Percentiles rank a stretch among this genome's conserved stretches.
phyloP scores from a whole-genome alignment of 345 rosid genomes.

The Garcia nutans region DNA sequence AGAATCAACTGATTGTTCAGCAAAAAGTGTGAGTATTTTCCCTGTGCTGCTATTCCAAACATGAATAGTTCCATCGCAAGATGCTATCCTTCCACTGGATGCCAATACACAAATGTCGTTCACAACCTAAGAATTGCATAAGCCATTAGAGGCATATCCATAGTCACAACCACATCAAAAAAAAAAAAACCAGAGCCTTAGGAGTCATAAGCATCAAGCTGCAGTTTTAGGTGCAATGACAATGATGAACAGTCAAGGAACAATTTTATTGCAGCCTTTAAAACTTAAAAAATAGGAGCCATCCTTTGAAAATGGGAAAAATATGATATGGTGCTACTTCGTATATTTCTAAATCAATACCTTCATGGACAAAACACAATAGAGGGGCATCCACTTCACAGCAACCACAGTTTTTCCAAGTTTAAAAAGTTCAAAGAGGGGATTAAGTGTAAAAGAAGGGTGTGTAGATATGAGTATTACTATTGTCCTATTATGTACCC shows the following conservation, averaged over 20 bases:
- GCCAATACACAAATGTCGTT: slow-evolving; percentile 74
- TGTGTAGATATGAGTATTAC: neutral
- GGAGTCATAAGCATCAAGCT: neutral
- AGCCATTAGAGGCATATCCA: slow-evolving; percentile 30
- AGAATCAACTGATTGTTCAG: slow-evolving; percentile 63
- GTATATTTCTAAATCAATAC: neutral
- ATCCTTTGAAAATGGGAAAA: neutral
- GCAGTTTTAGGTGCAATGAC: neutral
- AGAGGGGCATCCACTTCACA: neutral
- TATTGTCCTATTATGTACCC: neutral
- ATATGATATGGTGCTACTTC: neutral
- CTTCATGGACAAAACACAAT: neutral
- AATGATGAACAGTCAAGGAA: neutral
- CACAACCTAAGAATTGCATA: slow-evolving; percentile 59
- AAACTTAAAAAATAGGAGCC: neutral
- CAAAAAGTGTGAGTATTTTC: slow-evolving; percentile 61
- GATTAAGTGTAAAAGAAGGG: neutral
- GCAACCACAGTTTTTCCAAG: neutral
- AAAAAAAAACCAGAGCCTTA: neutral
- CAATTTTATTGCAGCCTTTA: neutral
- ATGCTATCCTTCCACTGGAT: slow-evolving; percentile 76
- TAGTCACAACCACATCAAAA: too few relatives aligned
- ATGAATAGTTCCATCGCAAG: slow-evolving; percentile 95
- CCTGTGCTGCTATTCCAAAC: slow-evolving; percentile 87
- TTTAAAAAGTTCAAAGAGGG: too few relatives aligned